Conservation (phyloP, 1,284 basidiomycete species). For the Butyriboletus pseudospeciosus region DNA sequence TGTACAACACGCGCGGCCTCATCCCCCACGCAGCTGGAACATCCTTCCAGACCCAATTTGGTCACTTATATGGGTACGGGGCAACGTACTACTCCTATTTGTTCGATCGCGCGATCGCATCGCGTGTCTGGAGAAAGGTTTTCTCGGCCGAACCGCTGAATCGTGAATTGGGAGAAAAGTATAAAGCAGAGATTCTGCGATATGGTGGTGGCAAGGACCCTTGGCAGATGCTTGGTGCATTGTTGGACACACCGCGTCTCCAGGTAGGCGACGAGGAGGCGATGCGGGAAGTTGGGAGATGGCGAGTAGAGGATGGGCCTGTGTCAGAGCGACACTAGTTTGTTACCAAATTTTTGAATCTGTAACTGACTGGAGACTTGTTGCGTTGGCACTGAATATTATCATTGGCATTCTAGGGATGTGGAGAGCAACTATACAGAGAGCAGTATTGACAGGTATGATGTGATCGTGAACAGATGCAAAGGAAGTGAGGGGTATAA, state of each 20-base stretch:
- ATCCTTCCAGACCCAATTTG: slow-evolving; percentile 93
- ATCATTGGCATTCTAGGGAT: neutral
- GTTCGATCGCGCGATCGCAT: slow-evolving; percentile 93
- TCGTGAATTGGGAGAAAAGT: slow-evolving; percentile 68
- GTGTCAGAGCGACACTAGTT: slow-evolving; percentile 46
- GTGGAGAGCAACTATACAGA: neutral
- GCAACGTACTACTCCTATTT: slow-evolving; percentile 98
- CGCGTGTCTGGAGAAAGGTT: slow-evolving; percentile 78
- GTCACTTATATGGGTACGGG: slow-evolving; percentile 93
- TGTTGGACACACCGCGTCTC: slow-evolving; percentile 65
- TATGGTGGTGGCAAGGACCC: slow-evolving; percentile 91
- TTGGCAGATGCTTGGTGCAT: slow-evolving; percentile 84
- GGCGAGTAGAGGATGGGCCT: slow-evolving; percentile 75
- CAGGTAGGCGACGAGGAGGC: slow-evolving; percentile 70
- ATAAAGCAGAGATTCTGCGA: slow-evolving; percentile 71
- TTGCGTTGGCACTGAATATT: neutral
- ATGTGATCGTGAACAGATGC: slow-evolving; percentile 3
- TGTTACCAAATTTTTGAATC: neutral
- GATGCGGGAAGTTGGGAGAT: slow-evolving; percentile 85
- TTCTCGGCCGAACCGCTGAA: slow-evolving; percentile 66
- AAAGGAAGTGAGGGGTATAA: neutral
- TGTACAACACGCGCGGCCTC: slow-evolving; percentile 67
- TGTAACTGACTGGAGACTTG: neutral
- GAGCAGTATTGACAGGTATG: neutral
- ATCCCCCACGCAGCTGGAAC: slow-evolving; percentile 80